Percentiles rank a stretch among this genome's conserved stretches.
These are phyloP conservation scores for Apiospora phragmitis DNA, from an alignment of 2,329 filamentous ascomycete species.

Conservation along the genomic window DNA sequence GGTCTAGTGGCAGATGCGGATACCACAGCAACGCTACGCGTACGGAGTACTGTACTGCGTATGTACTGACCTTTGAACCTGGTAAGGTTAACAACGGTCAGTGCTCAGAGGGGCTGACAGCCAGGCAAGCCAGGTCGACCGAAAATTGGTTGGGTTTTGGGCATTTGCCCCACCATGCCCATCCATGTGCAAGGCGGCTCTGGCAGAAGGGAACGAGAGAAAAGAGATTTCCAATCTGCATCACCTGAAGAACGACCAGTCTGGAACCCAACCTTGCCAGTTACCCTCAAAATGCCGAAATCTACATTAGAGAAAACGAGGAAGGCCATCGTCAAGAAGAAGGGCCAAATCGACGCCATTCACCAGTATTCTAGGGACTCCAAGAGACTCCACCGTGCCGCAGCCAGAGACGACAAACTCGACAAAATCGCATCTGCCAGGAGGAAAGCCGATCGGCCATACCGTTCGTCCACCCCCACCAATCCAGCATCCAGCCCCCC, in stretches of 20 bases:
- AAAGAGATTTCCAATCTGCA: background rate
- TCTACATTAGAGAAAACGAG: constrained; percentile 73
- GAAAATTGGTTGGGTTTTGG: background rate
- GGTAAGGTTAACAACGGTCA: background rate
- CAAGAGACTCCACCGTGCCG: constrained; percentile 75
- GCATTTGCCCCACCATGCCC: background rate
- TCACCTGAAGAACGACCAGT: background rate
- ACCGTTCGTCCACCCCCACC: constrained; percentile 52
- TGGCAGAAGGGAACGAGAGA: background rate
- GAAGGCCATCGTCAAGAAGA: constrained; percentile 90
- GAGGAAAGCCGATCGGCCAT: constrained; percentile 71
- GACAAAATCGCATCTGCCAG: constrained; percentile 69
- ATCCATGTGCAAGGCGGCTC: background rate
- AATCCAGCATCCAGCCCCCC: background rate
- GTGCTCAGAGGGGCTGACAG: background rate
- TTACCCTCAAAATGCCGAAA: constrained; percentile 43
- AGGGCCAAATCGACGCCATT: constrained; percentile 69
- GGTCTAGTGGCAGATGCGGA: constrained; percentile 5
- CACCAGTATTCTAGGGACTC: constrained; percentile 91
- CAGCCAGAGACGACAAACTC: constrained; percentile 79
- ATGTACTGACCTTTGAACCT: background rate
- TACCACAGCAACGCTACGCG: constrained; percentile 10
- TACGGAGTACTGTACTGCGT: too few relatives aligned
- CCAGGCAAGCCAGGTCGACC: background rate
- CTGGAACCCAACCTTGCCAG: background rate